Evolutionary conservation across 768 basidiomycete genomes (phyloP).

Genomic region (Calocybe indica): DNA sequence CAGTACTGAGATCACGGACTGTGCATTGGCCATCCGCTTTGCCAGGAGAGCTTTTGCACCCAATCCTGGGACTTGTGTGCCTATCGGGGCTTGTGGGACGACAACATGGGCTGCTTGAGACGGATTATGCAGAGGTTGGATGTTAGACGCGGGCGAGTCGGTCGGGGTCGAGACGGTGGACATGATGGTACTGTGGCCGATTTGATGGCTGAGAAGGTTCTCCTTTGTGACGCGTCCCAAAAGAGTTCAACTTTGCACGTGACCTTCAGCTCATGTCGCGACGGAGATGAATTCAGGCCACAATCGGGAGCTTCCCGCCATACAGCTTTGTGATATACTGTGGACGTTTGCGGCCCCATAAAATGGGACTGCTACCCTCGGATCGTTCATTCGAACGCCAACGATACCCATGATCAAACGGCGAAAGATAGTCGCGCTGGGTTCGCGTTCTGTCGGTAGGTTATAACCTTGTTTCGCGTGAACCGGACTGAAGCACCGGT

Average conservation of each 20-base stretch:
- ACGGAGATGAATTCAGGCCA: no score
- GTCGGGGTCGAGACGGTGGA: conserved; percentile 59
- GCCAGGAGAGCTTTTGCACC: conserved; percentile 90
- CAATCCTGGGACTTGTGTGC: conserved; percentile 63
- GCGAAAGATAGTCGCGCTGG: conserved; percentile 78
- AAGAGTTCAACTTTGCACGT: conserved; percentile 1
- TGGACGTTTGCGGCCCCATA: no score
- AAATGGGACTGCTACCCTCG: no score
- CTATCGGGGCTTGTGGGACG: conserved; percentile 75
- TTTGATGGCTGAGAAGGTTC: not conserved
- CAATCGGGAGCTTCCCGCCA: no score
- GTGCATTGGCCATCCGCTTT: conserved; percentile 87
- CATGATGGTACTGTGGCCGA: conserved; percentile 20
- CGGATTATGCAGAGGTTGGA: conserved; percentile 85
- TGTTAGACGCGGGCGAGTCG: conserved; percentile 59
- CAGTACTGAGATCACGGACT: conserved; percentile 33
- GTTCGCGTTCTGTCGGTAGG: conserved; percentile 81
- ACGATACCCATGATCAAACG: no score
- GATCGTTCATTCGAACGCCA: no score
- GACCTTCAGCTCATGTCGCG: not conserved
- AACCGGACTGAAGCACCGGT: conserved; percentile 7
- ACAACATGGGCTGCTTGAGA: conserved; percentile 72
- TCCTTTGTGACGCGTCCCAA: not conserved
- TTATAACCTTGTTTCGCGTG: conserved; percentile 14
- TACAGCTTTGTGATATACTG: no score